Percentiles rank a stretch among this genome's conserved stretches.
phyloP scores from a whole-genome alignment of 1,139 yeast genomes.

The Magnusiomyces tetraspermus region DNA sequence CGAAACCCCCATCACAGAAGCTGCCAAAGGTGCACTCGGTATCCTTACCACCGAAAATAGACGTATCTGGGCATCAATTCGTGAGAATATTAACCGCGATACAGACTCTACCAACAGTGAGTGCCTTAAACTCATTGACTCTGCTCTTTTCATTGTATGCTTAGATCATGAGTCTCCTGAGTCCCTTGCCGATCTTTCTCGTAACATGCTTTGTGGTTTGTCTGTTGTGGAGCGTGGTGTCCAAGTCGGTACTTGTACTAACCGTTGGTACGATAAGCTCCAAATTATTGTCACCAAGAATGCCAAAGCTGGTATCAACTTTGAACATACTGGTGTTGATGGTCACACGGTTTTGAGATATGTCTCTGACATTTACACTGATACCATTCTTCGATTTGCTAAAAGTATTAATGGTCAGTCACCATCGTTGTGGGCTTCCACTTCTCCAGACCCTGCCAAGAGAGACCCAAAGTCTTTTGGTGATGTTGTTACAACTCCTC shows the following conservation, averaged over 20 bases:
- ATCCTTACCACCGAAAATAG: constrained; percentile 84
- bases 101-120: constrained; percentile 43
- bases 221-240: constrained; percentile 73
- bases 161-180: constrained; percentile 67
- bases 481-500: constrained; percentile 47
- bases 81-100: constrained; percentile 38
- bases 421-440: constrained; percentile 62
- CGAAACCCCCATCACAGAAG: constrained; percentile 49
- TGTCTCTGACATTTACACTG: constrained; percentile 86
- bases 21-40: constrained; percentile 78
- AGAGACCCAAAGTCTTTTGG: constrained; percentile 38
- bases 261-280: constrained; percentile 89
- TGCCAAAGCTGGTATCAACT: constrained; percentile 88
- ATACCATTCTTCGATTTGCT: constrained; percentile 79
- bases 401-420: constrained; percentile 71
- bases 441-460: constrained; percentile 40
- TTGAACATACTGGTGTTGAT: constrained; percentile 93
- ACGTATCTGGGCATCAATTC: constrained; percentile 70
- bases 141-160: constrained; percentile 73
- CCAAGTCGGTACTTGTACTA: constrained; percentile 89
- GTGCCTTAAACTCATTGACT: constrained; percentile 63
- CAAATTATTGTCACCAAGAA: constrained; percentile 84
- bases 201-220: constrained; percentile 80
- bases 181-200: constrained; percentile 58
- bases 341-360: constrained; percentile 87